Base-by-base conservation (phyloP, 2,329 filamentous ascomycete species). In the Ceratocystis alfenasii region DNA sequence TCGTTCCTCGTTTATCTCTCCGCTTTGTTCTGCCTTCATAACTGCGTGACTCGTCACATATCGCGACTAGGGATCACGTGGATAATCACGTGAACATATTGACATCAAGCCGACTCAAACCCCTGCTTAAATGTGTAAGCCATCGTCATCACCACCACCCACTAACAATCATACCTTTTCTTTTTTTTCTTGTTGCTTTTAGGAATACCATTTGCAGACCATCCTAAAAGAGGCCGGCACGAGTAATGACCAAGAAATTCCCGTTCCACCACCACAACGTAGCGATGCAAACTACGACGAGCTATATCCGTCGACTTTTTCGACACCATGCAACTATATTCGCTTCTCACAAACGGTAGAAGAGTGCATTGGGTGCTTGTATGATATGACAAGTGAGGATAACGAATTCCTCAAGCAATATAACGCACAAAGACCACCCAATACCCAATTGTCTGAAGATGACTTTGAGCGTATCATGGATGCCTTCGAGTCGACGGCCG, bases 291-390 rank as follows among this genome's bases (percentile, higher is more conserved):
- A 90, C 76, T 99, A 96, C 86, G 90, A 95, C 76, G 84, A 87
- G 72, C 83, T 96, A 71, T 97, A 97, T 74, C 84, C 87, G 62
- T 85, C 83, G 70, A 79, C 80, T 67, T 96, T 93, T 77, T 83
- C 86, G 72, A 88, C 95, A 75, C 91, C 94, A 64, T 86, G 87
- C 68, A 94, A 92, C 68, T 97, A 97, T 77, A 96, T 99, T 74
- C 90, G 93, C 70, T 97, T 95, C 78, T 97, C 94, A 69, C 93
- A 95, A 70, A 99, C 94, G 2, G 93, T 99, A 68, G 94, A 99
- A 77, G 94, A 99, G 76, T 95, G 88, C 72, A 87, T 90, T 73
- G 89, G 89, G 72, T 89, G 87, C 74, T 84, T 87, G 71, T 99
- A 99, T 85, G 91, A 95, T 77, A 93, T 97, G 88, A 92, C 87